Evolutionary conservation across 2,329 filamentous ascomycete species (phyloP).

Genomic region (Zymoseptoria brevis): DNA sequence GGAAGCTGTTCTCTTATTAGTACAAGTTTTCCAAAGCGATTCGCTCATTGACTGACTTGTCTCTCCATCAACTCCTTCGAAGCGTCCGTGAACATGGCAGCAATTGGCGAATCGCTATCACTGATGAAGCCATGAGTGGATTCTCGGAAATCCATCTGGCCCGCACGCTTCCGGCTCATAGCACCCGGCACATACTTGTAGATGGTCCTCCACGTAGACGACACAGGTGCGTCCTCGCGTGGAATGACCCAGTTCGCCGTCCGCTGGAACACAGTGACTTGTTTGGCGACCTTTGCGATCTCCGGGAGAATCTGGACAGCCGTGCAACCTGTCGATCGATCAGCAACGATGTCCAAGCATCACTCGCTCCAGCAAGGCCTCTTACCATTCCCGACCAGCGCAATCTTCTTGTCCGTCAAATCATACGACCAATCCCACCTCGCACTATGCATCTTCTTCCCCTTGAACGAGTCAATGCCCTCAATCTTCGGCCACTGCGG

Average conservation of each 20-base stretch:
- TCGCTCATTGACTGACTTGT: conserved; percentile 9
- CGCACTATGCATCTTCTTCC: conserved; percentile 50
- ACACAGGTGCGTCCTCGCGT: conserved; percentile 42
- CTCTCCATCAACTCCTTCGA: conserved; percentile 35
- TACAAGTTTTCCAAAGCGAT: background rate
- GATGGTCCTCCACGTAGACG: conserved; percentile 34
- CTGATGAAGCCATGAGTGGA: conserved; percentile 38
- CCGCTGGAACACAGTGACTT: conserved; percentile 49
- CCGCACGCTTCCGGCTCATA: conserved; percentile 43
- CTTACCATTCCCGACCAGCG: conserved; percentile 51
- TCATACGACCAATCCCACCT: conserved; percentile 55
- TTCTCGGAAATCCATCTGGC: conserved; percentile 51
- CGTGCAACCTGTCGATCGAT: conserved; percentile 40
- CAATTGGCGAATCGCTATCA: conserved; percentile 34
- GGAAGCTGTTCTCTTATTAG: conserved; percentile 32
- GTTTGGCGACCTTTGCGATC: conserved; percentile 42
- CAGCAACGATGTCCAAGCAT: background rate
- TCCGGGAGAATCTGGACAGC: conserved; percentile 53
- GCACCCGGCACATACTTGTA: conserved; percentile 46
- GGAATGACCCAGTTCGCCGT: conserved; percentile 54
- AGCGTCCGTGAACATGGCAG: conserved; percentile 33
- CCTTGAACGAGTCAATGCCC: conserved; percentile 42
- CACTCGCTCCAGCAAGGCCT: background rate
- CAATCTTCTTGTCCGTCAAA: conserved; percentile 47
- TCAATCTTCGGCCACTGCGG: conserved; percentile 45